These are phyloP conservation scores for Wickerhamomyces hampshirensis DNA, from an alignment of 805 yeast genomes.

Conservation along the genomic window DNA sequence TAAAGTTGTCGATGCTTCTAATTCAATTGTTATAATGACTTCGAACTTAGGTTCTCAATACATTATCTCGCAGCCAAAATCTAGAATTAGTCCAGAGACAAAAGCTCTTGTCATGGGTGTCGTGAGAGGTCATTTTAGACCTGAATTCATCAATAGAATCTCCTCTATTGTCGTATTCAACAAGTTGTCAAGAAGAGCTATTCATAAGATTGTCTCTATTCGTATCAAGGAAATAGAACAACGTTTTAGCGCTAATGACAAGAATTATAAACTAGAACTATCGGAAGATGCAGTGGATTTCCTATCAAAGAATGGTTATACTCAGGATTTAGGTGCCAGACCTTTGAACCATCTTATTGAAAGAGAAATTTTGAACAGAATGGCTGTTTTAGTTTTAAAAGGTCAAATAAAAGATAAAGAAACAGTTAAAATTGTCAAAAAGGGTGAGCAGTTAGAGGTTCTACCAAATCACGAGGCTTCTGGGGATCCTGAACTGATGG, in stretches of 20 bases:
- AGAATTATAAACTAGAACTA: constrained; percentile 66
- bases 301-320: constrained; percentile 82
- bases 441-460: constrained; percentile 65
- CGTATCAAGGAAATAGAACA: constrained; percentile 80
- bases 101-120: constrained; percentile 77
- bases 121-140: constrained; percentile 88
- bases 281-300: constrained; percentile 74
- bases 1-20: constrained; percentile 87
- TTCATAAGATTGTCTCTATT: constrained; percentile 84
- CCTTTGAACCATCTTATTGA: constrained; percentile 93
- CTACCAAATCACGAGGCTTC: constrained; percentile 77
- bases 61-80: constrained; percentile 60
- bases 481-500: constrained; percentile 38
- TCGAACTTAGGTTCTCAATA: constrained; percentile 95
- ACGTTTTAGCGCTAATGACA: constrained; percentile 82
- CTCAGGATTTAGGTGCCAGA: constrained; percentile 93
- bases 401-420: constrained; percentile 90
- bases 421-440: constrained; percentile 57
- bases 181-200: constrained; percentile 86
- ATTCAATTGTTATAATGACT: constrained; percentile 91
- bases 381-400: constrained; percentile 84
- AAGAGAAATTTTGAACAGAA: constrained; percentile 74
- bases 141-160: constrained; percentile 95
- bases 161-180: constrained; percentile 91
- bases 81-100: constrained; percentile 63